These are phyloP conservation scores for Seminavis robusta DNA, from an alignment of 108 stramenopile genomes.

Conservation along the genomic window DNA sequence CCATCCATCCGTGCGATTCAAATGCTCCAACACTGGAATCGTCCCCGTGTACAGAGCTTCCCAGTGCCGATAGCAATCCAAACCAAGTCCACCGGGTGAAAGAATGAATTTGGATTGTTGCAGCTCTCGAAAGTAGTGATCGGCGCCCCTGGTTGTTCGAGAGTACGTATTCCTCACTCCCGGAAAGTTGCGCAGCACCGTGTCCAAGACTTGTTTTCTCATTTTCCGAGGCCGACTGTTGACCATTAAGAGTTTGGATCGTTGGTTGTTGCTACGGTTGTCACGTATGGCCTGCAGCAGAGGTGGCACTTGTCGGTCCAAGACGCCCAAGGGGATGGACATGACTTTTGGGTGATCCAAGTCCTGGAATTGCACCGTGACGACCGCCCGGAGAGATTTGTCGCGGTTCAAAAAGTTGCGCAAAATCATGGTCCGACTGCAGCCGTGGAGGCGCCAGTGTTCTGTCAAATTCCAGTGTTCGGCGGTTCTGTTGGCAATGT, in stretches of 20 bases:
- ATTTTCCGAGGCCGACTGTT: conserved; percentile 10
- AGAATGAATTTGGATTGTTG: conserved; percentile 42
- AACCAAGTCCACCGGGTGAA: conserved; percentile 49
- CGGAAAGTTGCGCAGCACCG: conserved; percentile 45
- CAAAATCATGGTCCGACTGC: too few species aligned
- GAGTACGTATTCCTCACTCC: conserved; percentile 1
- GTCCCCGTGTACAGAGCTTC: conserved; percentile 36
- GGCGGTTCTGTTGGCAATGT: too few species aligned
- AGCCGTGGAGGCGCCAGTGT: too few species aligned
- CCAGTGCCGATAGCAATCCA: conserved; percentile 55
- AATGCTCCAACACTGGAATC: conserved; percentile 47
- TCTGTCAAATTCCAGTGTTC: too few species aligned
- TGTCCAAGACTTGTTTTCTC: conserved; percentile 13
- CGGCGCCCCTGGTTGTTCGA: too few species aligned
- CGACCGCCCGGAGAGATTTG: too few species aligned
- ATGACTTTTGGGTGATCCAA: conserved; percentile 47
- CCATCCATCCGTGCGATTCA: conserved; percentile 42
- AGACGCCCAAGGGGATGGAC: conserved; percentile 40
- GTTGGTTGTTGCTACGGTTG: too few species aligned
- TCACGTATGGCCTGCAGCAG: neutral
- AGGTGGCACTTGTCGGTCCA: too few species aligned
- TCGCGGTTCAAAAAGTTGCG: too few species aligned
- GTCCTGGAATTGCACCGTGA: conserved; percentile 44
- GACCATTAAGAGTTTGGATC: conserved; percentile 36
- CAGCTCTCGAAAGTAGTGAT: too few species aligned